Evolutionary conservation across 2,329 filamentous ascomycete species (phyloP), one percentile per base, ranked within the genome.

Genomic region (Fusarium tupiense): DNA sequence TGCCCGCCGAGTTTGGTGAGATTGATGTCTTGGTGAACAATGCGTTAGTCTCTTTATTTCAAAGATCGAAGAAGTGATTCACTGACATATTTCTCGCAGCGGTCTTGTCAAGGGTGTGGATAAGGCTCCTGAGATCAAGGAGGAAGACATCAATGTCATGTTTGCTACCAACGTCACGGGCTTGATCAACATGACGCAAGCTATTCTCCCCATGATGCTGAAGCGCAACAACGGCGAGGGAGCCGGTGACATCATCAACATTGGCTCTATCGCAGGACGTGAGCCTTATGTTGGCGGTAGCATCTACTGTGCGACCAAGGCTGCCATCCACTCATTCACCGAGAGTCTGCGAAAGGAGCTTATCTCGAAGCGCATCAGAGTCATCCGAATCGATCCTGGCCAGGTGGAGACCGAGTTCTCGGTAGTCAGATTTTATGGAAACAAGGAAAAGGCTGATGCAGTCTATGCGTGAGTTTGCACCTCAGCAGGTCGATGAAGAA

Each of bases 351-450:
- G 95, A 72, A 94, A 91, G 80, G 95, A 98, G 84, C 87, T 97
- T 63, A 92, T 98, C 74, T 87, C 92, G 8, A 94, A 92, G 31
- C 87, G 93, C 61, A 93, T 98, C 71, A 87, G 95, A 60, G 88
- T 98, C 68, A 97, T 98, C 69, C 93, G 94, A 81, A 88, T 98
- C 75, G 95, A 98, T 79, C 95, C 95, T 0, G 95, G 95, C 29
- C 94, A 97, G 84, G 95, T 98, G 43, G 94, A 98, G 87, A 98
- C 95, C n/a, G 94, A 98, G 81, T 98, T 98, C 83, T 96, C 93
- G 2, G 86, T 98, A 16, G 93, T 98, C 41, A 88, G 95, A 70
- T 98, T 96, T 83, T 91, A 93, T 69, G 95, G 95, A 4, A 95
- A 98, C 81, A 95, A 95, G 86, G 82, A 88, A 66, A 97, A 97